Percentiles rank a stretch among this genome's conserved stretches.
Evolutionary conservation across 2,329 filamentous ascomycete species (phyloP).

Genomic region (Teratosphaeria destructans): DNA sequence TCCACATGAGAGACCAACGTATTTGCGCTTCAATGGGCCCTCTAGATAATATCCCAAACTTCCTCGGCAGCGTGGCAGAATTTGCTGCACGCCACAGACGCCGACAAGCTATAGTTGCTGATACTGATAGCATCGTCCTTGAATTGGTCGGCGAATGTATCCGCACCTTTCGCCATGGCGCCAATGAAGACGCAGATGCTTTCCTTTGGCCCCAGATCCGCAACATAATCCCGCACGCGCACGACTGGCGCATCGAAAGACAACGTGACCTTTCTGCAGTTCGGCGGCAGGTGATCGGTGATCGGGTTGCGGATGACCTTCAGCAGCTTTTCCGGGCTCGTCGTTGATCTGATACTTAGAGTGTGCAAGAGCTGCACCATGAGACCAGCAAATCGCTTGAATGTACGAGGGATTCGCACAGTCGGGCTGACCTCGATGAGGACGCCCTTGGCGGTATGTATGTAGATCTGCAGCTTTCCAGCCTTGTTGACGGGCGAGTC

Average conservation of each 20-base stretch:
- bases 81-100: conserved; percentile 97
- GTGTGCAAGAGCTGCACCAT: conserved; percentile 98
- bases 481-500: conserved; percentile 99
- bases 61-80: conserved; percentile 98
- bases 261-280: conserved; percentile 94
- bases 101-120: conserved; percentile 94
- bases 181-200: conserved; percentile 97
- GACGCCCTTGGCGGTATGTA: conserved; percentile 93
- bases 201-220: conserved; percentile 66
- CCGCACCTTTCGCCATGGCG: conserved; percentile 93
- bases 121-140: conserved; percentile 98
- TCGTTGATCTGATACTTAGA: conserved; percentile 89
- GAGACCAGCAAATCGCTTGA: conserved; percentile 95
- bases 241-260: conserved; percentile 88
- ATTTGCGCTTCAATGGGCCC: background rate
- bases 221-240: conserved; percentile 79
- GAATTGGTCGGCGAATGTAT: conserved; percentile 87
- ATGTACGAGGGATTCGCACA: conserved; percentile 92
- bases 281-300: conserved; percentile 88
- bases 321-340: conserved; percentile 92
- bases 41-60: conserved; percentile 82
- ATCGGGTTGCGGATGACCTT: conserved; percentile 98
- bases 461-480: conserved; percentile 94
- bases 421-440: conserved; percentile 97
- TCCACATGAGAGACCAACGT: background rate